These are phyloP conservation scores for Sequoiadendron giganteum DNA, from an alignment of 75 land plant species.

Conservation along the genomic window DNA sequence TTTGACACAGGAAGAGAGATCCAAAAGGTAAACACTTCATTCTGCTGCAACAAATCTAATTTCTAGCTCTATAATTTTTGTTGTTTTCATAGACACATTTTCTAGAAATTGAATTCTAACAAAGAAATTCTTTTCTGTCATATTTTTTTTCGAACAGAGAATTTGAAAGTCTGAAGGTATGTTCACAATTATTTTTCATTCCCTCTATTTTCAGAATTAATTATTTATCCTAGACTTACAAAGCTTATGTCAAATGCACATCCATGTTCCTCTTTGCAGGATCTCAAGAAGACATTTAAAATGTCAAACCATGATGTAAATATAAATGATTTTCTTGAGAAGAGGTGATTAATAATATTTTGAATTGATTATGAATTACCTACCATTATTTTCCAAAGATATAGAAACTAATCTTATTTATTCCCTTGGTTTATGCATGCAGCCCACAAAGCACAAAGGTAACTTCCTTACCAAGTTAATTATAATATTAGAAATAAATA, in stretches of 20 bases:
- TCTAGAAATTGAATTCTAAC: not conserved
- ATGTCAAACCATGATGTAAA: constrained; percentile 67
- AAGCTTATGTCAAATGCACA: not conserved
- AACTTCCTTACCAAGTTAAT: not conserved
- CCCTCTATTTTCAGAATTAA: not conserved
- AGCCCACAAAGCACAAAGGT: not conserved
- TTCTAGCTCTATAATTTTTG: not conserved
- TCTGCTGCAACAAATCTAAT: not conserved
- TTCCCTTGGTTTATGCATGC: not conserved
- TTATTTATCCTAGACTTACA: not conserved
- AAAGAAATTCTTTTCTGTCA: not conserved
- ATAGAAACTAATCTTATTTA: not conserved
- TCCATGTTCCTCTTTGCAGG: constrained; percentile 26
- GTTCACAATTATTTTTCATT: not conserved
- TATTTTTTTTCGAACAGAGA: constrained; percentile 32
- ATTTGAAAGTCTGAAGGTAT: constrained; percentile 66
- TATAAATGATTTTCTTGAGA: constrained; percentile 48
- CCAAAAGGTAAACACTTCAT: constrained; percentile 42
- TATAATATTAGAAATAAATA: not conserved
- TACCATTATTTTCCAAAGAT: not conserved
- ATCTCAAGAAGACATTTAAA: constrained; percentile 59
- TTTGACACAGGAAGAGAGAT: constrained; percentile 65
- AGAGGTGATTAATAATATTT: constrained; percentile 25
- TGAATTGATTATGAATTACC: not conserved
- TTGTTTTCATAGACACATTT: not conserved